These are phyloP conservation scores for Metarhizium robertsii DNA, from an alignment of 2,329 filamentous ascomycete species.

Conservation along the genomic window DNA sequence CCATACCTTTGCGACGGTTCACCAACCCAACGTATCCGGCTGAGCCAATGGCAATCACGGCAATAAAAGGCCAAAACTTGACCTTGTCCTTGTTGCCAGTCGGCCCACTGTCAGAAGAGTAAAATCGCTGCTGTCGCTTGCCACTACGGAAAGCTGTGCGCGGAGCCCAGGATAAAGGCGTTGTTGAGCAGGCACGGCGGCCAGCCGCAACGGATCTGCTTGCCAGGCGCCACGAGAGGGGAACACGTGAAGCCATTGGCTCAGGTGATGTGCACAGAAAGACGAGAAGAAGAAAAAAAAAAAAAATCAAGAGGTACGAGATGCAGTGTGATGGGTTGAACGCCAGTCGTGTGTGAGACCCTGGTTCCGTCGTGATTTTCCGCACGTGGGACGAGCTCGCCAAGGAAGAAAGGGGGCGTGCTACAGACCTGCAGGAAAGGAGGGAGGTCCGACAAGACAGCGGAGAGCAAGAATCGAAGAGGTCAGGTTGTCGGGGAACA, in stretches of 20 bases:
- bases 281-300: not conserved
- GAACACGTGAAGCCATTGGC: conserved; percentile 23
- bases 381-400: not conserved
- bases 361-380: not conserved
- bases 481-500: no score
- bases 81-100: conserved; percentile 26
- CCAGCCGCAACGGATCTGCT: conserved; percentile 4
- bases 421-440: not conserved
- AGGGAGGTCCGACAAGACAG: no score
- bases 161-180: conserved; percentile 1
- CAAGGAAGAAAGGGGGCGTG: not conserved
- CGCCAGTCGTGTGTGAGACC: not conserved
- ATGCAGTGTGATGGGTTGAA: no score
- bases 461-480: no score
- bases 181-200: conserved; percentile 9
- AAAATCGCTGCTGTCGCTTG: conserved; percentile 15
- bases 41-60: conserved; percentile 37
- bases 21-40: conserved; percentile 41
- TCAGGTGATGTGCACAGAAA: not conserved
- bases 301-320: not conserved
- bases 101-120: conserved; percentile 25
- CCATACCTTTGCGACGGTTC: conserved; percentile 39
- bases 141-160: conserved; percentile 15
- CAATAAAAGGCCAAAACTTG: conserved; percentile 51
- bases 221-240: conserved; percentile 16